Conservation (phyloP, 768 basidiomycete species). For the Pleurotus citrinopileatus region DNA sequence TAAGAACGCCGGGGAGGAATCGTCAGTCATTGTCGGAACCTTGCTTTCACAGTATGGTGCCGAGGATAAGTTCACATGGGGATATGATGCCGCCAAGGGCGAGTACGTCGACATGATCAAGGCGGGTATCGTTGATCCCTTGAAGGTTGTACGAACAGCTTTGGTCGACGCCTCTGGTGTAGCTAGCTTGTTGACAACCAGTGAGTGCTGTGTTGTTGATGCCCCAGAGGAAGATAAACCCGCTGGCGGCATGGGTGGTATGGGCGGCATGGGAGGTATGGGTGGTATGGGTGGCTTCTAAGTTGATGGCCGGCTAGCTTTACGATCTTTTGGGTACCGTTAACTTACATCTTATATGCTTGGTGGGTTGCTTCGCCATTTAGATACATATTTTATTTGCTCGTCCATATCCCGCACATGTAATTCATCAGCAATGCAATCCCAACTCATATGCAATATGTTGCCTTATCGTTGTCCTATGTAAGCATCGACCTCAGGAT, state of each 20-base stretch:
- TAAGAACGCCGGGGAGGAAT: slow-evolving; percentile 92
- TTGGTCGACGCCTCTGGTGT: slow-evolving; percentile 92
- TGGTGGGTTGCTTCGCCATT: not conserved
- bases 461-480: too few relatives aligned
- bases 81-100: slow-evolving; percentile 90
- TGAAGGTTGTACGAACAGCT: slow-evolving; percentile 94
- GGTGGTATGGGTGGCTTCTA: slow-evolving; percentile 30
- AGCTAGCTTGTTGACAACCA: slow-evolving; percentile 90
- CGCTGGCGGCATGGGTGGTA: slow-evolving; percentile 43
- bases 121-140: slow-evolving; percentile 91
- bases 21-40: slow-evolving; percentile 88
- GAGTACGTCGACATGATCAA: slow-evolving; percentile 96
- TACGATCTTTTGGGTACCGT: not conserved
- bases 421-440: slow-evolving; percentile 3
- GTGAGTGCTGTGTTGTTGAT: slow-evolving; percentile 90
- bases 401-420: slow-evolving; percentile 1
- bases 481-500: too few relatives aligned
- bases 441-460: not conserved
- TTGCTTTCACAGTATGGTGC: slow-evolving; percentile 66
- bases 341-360: not conserved
- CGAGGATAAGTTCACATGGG: slow-evolving; percentile 78
- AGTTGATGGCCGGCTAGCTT: not conserved
- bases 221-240: slow-evolving; percentile 77
- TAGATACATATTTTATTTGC: slow-evolving; percentile 5
- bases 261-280: slow-evolving; percentile 53